Evolutionary conservation across 1,284 basidiomycete genomes (phyloP).

Genomic region (Apiotrichum gracile): DNA sequence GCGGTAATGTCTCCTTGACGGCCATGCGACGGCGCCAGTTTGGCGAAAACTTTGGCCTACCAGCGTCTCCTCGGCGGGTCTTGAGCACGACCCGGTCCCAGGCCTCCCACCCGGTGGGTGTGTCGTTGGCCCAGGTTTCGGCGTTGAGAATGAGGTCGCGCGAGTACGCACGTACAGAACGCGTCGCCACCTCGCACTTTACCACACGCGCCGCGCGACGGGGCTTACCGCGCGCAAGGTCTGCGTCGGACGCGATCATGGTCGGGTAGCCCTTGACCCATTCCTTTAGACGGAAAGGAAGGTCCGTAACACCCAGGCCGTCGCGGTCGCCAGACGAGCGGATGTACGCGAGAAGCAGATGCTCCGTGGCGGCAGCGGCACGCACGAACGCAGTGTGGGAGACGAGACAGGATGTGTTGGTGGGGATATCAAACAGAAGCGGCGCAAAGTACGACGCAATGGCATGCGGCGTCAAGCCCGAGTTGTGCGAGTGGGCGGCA

Average conservation of each 20-base stretch:
- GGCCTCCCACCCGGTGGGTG: slow-evolving; percentile 27
- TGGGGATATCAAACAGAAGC: slow-evolving; percentile 60
- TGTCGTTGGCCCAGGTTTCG: slow-evolving; percentile 59
- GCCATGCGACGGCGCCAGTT: slow-evolving; percentile 31
- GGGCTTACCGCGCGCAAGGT: slow-evolving; percentile 50
- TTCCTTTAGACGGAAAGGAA: slow-evolving; percentile 70
- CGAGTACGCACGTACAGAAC: slow-evolving; percentile 75
- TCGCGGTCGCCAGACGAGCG: slow-evolving; percentile 63
- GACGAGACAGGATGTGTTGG: slow-evolving; percentile 60
- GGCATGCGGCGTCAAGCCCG: slow-evolving; percentile 75
- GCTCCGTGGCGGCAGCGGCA: slow-evolving; percentile 76
- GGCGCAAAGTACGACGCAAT: slow-evolving; percentile 83
- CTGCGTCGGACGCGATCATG: slow-evolving; percentile 53
- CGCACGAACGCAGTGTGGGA: slow-evolving; percentile 75
- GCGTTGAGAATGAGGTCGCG: slow-evolving; percentile 68
- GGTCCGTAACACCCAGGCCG: slow-evolving; percentile 55
- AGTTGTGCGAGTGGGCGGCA: slow-evolving; percentile 68
- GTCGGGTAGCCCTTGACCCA: slow-evolving; percentile 80
- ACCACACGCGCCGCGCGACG: slow-evolving; percentile 67
- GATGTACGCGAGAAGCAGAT: slow-evolving; percentile 76
- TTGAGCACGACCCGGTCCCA: slow-evolving; percentile 37
- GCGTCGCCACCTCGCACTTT: slow-evolving; percentile 62
- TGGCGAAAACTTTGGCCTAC: slow-evolving; percentile 34
- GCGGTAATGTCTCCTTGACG: slow-evolving; percentile 30
- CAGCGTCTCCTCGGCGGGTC: slow-evolving; percentile 20